These are phyloP conservation scores for Fusarium floridanum DNA, from an alignment of 2,329 filamentous ascomycete genomes.

Conservation along the genomic window DNA sequence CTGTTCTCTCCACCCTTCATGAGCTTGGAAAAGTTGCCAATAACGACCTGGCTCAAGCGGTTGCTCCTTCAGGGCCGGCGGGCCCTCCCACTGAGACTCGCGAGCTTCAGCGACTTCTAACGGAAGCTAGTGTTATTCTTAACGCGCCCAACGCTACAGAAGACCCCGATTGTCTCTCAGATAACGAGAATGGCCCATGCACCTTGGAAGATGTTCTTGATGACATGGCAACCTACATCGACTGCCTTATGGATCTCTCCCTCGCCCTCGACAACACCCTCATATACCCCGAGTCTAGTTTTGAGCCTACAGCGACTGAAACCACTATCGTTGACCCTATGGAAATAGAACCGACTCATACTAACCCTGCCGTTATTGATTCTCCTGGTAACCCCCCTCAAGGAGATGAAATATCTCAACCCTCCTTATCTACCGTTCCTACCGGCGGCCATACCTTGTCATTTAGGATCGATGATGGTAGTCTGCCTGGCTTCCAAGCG, in stretches of 20 bases:
- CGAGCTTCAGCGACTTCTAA: background rate
- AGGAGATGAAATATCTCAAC: background rate
- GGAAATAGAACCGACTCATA: background rate
- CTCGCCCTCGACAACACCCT: background rate
- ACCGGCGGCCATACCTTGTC: background rate
- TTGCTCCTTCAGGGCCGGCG: background rate
- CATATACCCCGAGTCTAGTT: background rate
- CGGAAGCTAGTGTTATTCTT: background rate
- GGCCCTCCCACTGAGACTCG: background rate
- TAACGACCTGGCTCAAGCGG: background rate
- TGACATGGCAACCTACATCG: background rate
- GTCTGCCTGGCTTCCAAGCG: conserved; percentile 65
- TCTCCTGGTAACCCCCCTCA: background rate
- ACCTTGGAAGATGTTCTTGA: background rate
- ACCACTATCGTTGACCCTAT: background rate
- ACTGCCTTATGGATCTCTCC: background rate
- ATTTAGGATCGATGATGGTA: conserved; percentile 55
- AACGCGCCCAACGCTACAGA: background rate
- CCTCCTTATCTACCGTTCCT: background rate
- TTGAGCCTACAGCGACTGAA: background rate
- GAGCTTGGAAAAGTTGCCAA: background rate
- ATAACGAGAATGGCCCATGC: background rate
- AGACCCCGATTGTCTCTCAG: background rate
- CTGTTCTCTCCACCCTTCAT: background rate
- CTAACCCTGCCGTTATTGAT: background rate